Conservation (phyloP, 1,284 basidiomycete genomes). For the Trametes sp. region DNA sequence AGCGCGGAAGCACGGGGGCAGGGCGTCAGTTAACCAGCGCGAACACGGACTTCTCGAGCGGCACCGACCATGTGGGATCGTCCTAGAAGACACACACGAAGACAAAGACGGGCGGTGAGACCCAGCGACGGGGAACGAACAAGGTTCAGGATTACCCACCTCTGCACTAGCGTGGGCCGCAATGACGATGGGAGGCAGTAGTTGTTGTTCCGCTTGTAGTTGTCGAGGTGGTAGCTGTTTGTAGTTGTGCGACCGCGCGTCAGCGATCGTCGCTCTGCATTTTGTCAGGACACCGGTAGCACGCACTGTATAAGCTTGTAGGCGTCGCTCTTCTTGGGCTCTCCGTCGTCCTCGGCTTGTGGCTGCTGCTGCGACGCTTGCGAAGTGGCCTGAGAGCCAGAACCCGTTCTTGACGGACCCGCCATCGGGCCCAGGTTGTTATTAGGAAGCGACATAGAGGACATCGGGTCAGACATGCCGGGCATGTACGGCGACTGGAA, state of each 20-base stretch:
- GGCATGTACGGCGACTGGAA: constrained; percentile 64
- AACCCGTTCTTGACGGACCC: constrained; percentile 35
- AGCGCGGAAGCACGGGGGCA: constrained; percentile 2
- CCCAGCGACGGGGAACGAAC: constrained; percentile 4
- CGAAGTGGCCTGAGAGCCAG: constrained; percentile 28
- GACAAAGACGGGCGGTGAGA: constrained; percentile 38
- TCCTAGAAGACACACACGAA: constrained; percentile 53
- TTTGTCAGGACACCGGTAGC: background rate
- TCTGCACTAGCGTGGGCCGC: constrained; percentile 85
- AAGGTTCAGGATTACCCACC: constrained; percentile 47
- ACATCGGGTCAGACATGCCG: constrained; percentile 61
- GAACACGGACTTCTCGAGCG: constrained; percentile 11
- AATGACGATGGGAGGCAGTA: constrained; percentile 91
- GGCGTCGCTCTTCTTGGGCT: constrained; percentile 75
- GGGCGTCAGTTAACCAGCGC: constrained; percentile 13
- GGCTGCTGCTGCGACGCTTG: constrained; percentile 34
- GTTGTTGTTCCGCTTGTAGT: constrained; percentile 79
- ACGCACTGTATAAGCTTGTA: constrained; percentile 82
- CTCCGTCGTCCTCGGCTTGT: constrained; percentile 58
- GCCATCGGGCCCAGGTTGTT: constrained; percentile 42
- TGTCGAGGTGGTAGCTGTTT: constrained; percentile 82
- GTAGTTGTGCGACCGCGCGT: constrained; percentile 3
- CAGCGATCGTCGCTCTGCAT: background rate
- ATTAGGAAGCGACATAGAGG: constrained; percentile 52
- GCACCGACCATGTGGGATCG: constrained; percentile 80